phyloP scores from a whole-genome alignment of 768 basidiomycete genomes.

The Galerina sulciceps region DNA sequence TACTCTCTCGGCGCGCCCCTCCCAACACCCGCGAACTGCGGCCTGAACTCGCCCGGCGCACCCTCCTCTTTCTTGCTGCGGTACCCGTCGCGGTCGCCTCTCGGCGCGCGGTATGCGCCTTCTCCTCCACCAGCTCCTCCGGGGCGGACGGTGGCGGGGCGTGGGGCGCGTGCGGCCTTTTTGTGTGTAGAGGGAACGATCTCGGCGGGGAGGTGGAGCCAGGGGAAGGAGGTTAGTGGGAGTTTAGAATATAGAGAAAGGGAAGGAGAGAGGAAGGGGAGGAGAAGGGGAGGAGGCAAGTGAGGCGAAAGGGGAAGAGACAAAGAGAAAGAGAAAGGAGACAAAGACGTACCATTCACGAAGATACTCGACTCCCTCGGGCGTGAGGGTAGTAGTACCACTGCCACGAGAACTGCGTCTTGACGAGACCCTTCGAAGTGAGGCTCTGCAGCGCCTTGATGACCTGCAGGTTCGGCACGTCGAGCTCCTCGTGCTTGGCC shows the following conservation, averaged over 20 bases:
- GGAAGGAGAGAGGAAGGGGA: too few relatives aligned
- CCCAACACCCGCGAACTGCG: slow-evolving; percentile 87
- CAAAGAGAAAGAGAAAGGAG: too few relatives aligned
- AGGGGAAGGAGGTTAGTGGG: slow-evolving; percentile 34
- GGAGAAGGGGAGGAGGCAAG: slow-evolving; percentile 1
- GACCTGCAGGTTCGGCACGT: slow-evolving; percentile 71
- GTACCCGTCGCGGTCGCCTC: slow-evolving; percentile 87
- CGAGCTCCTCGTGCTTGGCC: slow-evolving; percentile 92
- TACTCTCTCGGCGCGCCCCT: slow-evolving; percentile 83
- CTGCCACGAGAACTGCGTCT: slow-evolving; percentile 99
- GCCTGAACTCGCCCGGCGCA: slow-evolving; percentile 88
- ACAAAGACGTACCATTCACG: slow-evolving; percentile 94
- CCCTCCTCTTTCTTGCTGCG: slow-evolving; percentile 84
- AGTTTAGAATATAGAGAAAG: too few relatives aligned
- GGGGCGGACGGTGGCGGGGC: slow-evolving; percentile 75
- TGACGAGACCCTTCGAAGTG: slow-evolving; percentile 83
- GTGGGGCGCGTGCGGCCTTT: slow-evolving; percentile 88
- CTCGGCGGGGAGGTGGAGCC: slow-evolving; percentile 93
- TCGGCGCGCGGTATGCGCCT: slow-evolving; percentile 85
- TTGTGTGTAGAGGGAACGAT: slow-evolving; percentile 98
- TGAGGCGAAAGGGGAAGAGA: too few relatives aligned
- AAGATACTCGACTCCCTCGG: slow-evolving; percentile 97
- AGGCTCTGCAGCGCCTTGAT: slow-evolving; percentile 75
- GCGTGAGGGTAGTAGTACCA: slow-evolving; percentile 99
- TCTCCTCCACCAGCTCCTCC: slow-evolving; percentile 66